phyloP scores from a whole-genome alignment of 768 basidiomycete species.

The Boletus pseudo-olivaceus region DNA sequence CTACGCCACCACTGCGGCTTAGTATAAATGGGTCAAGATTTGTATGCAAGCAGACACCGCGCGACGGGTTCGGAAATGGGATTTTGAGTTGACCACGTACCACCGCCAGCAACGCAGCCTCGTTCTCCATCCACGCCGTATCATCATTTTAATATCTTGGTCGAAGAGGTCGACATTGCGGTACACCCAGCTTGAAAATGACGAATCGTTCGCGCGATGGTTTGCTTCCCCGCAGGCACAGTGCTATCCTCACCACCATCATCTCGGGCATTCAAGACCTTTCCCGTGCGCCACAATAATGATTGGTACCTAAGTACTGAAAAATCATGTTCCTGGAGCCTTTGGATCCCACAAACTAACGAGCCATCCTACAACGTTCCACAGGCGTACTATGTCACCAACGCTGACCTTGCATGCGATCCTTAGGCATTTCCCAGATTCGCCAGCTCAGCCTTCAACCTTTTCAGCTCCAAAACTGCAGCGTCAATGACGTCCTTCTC shows the following conservation, averaged over 20 bases:
- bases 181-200: neutral
- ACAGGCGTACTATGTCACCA: neutral
- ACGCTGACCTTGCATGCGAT: neutral
- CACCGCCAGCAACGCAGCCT: neutral
- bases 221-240: neutral
- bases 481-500: conserved; percentile 43
- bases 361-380: neutral
- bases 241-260: neutral
- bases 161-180: no score
- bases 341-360: no score
- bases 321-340: neutral
- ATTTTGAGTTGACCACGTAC: neutral
- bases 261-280: neutral
- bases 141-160: neutral
- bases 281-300: neutral
- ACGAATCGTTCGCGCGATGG: no score
- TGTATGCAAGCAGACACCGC: no score
- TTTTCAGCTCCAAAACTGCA: conserved; percentile 63
- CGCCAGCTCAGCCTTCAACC: conserved; percentile 56
- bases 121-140: neutral
- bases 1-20: neutral
- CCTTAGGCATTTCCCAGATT: conserved; percentile 14
- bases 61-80: neutral
- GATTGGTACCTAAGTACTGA: neutral
- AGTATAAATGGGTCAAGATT: no score